Conservation (phyloP, 257 asterid species). For the Solanum dulcamara region DNA sequence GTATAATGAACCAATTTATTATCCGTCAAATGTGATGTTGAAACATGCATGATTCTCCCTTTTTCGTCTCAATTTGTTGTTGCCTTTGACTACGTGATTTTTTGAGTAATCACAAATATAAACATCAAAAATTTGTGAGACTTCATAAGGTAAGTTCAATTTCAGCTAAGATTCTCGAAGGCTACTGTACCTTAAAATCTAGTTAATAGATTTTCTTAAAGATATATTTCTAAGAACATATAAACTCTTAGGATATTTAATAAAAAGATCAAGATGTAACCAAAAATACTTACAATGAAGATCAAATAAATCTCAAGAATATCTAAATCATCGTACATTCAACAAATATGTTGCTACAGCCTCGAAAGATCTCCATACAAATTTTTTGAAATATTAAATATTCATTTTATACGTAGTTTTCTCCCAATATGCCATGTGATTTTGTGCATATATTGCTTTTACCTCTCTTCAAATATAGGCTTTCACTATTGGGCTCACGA, state of each 20-base stretch:
- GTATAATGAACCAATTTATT: background rate
- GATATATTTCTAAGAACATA: too few relatives aligned
- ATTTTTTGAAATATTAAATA: too few relatives aligned
- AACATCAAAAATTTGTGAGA: background rate
- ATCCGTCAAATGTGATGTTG: background rate
- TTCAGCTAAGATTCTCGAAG: background rate
- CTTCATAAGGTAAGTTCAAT: background rate
- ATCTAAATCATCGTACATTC: too few relatives aligned
- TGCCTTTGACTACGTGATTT: background rate
- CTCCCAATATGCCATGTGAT: too few relatives aligned
- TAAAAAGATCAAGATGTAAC: background rate
- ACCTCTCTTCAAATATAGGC: background rate
- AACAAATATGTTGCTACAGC: too few relatives aligned
- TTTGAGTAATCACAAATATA: background rate
- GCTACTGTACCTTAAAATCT: background rate
- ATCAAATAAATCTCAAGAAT: too few relatives aligned
- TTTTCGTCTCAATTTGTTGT: background rate
- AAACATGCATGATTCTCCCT: background rate
- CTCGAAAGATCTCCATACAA: too few relatives aligned
- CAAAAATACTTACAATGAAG: too few relatives aligned
- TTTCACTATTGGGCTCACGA: background rate
- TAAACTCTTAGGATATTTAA: background rate
- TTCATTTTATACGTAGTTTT: too few relatives aligned
- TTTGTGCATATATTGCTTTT: too few relatives aligned
- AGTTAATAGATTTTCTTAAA: too few relatives aligned